Evolutionary conservation across 2,329 filamentous ascomycete species (phyloP).

Genomic region (Hymenotorrendiella dingleyae): DNA sequence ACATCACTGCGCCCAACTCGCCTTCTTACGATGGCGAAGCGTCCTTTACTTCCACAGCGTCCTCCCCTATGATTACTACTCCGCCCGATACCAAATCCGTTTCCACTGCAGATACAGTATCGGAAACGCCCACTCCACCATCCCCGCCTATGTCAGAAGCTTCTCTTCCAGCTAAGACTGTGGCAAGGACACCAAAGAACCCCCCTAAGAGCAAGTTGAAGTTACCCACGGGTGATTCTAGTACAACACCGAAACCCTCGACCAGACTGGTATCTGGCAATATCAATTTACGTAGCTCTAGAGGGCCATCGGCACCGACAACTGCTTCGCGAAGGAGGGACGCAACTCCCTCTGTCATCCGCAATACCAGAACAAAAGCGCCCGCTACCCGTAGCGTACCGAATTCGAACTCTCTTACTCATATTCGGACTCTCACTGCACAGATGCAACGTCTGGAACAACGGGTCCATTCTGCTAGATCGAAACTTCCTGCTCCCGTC

Average conservation of each 20-base stretch:
- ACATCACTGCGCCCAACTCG: slow-evolving; percentile 59
- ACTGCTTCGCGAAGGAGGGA: slow-evolving; percentile 20
- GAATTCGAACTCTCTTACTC: slow-evolving; percentile 69
- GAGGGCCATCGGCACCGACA: slow-evolving; percentile 18
- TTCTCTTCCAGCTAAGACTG: slow-evolving; percentile 38
- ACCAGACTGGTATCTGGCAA: slow-evolving; percentile 19
- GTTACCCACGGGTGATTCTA: slow-evolving; percentile 49
- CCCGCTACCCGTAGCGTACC: slow-evolving; percentile 38
- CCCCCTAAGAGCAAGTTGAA: slow-evolving; percentile 40
- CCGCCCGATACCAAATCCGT: slow-evolving; percentile 68
- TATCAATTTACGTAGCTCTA: slow-evolving; percentile 22
- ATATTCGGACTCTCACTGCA: slow-evolving; percentile 88
- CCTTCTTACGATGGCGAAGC: slow-evolving; percentile 58
- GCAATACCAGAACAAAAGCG: slow-evolving; percentile 37
- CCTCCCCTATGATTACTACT: slow-evolving; percentile 84
- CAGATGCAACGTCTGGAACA: slow-evolving; percentile 97
- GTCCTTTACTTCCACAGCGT: slow-evolving; percentile 79
- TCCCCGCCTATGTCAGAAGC: slow-evolving; percentile 91
- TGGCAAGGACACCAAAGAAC: slow-evolving; percentile 27
- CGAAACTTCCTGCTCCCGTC: slow-evolving; percentile 79
- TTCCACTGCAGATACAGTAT: slow-evolving; percentile 50
- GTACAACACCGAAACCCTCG: slow-evolving; percentile 47
- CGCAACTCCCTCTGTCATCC: slow-evolving; percentile 32
- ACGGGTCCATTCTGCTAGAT: slow-evolving; percentile 83
- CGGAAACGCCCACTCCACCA: slow-evolving; percentile 73